These are phyloP conservation scores for Fusarium fracticaudum DNA, from an alignment of 2,329 filamentous ascomycete species.

Conservation along the genomic window DNA sequence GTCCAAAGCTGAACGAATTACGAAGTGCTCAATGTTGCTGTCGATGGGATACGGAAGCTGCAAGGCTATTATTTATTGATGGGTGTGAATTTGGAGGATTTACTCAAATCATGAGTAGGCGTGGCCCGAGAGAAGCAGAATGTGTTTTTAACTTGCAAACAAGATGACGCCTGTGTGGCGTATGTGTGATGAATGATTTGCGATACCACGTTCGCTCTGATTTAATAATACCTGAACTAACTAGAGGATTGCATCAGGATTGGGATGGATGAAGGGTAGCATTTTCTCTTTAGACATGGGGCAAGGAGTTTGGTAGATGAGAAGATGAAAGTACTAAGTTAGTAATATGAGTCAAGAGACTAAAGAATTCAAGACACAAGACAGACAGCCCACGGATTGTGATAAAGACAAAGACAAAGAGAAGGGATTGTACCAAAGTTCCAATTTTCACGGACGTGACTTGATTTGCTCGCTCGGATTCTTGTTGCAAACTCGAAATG, in stretches of 20 bases:
- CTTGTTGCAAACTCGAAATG: neutral
- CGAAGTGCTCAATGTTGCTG: constrained; percentile 4
- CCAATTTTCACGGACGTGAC: constrained; percentile 11
- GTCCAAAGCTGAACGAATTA: constrained; percentile 4
- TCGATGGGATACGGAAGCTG: neutral
- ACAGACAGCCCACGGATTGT: neutral
- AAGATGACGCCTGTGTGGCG: constrained; percentile 8
- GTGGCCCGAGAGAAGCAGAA: constrained; percentile 8
- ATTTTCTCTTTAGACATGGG: constrained; percentile 32
- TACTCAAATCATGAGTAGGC: neutral
- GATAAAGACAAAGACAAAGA: neutral
- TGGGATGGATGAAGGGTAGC: constrained; percentile 14
- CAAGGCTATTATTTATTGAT: neutral
- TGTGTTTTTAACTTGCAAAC: constrained; percentile 25
- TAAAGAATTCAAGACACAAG: neutral
- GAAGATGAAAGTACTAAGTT: neutral
- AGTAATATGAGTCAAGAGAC: constrained; percentile 12
- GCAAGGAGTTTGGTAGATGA: constrained; percentile 38
- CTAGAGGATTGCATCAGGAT: constrained; percentile 30
- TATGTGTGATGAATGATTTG: constrained; percentile 35
- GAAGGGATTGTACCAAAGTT: constrained; percentile 18
- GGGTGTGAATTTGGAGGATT: neutral
- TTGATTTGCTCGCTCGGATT: neutral
- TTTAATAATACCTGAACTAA: constrained; percentile 17
- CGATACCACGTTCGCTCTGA: constrained; percentile 40